Conservation (phyloP, 768 basidiomycete genomes). For the Clavaria fumosa region DNA sequence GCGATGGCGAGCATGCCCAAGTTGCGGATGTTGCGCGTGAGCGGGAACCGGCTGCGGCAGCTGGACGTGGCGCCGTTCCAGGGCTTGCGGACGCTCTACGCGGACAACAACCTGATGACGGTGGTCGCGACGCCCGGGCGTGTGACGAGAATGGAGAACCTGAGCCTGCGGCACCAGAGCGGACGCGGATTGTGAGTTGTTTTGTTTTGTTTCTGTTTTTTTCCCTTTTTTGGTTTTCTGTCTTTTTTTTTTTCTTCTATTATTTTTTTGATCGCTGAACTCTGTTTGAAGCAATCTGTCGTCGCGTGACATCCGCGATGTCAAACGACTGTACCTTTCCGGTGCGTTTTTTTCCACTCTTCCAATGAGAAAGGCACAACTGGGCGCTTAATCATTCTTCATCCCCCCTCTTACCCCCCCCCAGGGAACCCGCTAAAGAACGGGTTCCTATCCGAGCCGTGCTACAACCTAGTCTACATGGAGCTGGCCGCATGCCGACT, state of each 20-base stretch:
- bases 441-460: constrained; percentile 52
- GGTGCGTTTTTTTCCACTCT: constrained; percentile 35
- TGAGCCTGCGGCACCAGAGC: constrained; percentile 83
- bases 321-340: constrained; percentile 88
- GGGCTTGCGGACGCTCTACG: constrained; percentile 78
- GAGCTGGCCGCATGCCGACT: constrained; percentile 83
- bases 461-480: constrained; percentile 84
- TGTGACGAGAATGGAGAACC: constrained; percentile 66
- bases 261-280: constrained; percentile 8
- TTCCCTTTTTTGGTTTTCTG: constrained; percentile 1
- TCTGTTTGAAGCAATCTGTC: constrained; percentile 24
- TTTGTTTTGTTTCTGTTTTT: constrained; percentile 8
- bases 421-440: constrained; percentile 57
- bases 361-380: constrained; percentile 3
- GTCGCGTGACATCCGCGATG: constrained; percentile 71
- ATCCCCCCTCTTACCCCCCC: constrained; percentile 9
- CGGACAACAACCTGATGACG: constrained; percentile 66
- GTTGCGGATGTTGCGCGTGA: constrained; percentile 73
- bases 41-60: constrained; percentile 58
- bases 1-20: constrained; percentile 41
- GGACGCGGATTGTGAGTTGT: constrained; percentile 56
- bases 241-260: no score
- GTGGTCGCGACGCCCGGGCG: constrained; percentile 37
- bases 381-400: no score
- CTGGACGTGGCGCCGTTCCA: constrained; percentile 50